A percentile compares a stretch with the other conserved stretches of the same genome.
These are phyloP conservation scores for Capsella bursapastoris DNA, from an alignment of 345 rosid species.

Conservation along the genomic window DNA sequence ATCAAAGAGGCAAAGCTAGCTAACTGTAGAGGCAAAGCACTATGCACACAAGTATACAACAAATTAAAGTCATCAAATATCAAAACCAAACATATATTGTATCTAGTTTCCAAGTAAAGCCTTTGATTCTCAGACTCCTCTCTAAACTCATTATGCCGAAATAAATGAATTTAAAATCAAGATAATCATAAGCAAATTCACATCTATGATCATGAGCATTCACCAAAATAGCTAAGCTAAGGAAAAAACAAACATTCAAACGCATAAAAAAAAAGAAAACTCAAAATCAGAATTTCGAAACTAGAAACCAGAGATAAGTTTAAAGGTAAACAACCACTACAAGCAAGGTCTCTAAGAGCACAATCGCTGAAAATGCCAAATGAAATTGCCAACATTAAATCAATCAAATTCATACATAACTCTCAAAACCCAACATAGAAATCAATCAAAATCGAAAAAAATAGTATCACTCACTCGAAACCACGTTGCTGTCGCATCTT, in stretches of 20 bases:
- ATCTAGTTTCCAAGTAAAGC: neutral
- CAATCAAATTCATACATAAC: neutral
- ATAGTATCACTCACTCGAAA: conserved; percentile 52
- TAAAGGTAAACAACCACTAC: conserved; percentile 19
- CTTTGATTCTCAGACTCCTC: neutral
- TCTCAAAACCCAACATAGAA: neutral
- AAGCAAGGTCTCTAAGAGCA: conserved; percentile 18
- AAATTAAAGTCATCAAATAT: neutral
- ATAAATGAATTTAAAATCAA: neutral
- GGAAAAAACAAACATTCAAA: neutral
- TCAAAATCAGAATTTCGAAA: neutral
- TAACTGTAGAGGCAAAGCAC: neutral
- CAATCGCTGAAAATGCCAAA: conserved; percentile 8
- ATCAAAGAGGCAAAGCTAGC: conserved; percentile 3
- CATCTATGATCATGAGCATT: conserved; percentile 15
- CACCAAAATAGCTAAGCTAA: conserved; percentile 9
- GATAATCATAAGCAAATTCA: neutral
- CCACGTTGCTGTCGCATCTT: conserved; percentile 68
- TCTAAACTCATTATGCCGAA: neutral
- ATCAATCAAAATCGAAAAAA: too few relatives aligned
- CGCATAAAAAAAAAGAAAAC: neutral
- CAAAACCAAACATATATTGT: conserved; percentile 6
- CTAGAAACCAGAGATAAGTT: neutral
- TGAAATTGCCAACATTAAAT: neutral
- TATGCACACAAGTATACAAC: neutral